Conservation (phyloP, 176 grass and related monocot species). For the Cenchrus fungigraminus region DNA sequence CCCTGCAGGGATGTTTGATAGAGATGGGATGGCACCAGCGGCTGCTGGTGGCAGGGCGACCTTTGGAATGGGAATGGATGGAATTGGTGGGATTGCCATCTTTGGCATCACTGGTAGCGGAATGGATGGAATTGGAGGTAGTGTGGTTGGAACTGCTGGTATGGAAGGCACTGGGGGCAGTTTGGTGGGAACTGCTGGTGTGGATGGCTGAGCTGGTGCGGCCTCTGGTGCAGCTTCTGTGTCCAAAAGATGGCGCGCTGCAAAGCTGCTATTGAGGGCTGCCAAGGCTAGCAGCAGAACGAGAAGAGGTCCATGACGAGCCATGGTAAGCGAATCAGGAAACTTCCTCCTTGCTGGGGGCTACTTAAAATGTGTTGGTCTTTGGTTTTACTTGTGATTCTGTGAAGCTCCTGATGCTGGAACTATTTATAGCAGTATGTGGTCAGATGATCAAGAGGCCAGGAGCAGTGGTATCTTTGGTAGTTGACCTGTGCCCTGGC, state of each 20-base stretch:
- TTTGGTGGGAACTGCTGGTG: conserved; percentile 50
- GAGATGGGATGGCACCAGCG: conserved; percentile 46
- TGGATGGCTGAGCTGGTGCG: conserved; percentile 45
- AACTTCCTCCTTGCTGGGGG: background rate
- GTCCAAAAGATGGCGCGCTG: conserved; percentile 66
- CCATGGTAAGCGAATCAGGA: conserved; percentile 46
- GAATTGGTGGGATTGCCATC: conserved; percentile 43
- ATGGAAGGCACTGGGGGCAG: conserved; percentile 53
- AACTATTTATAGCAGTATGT: conserved; percentile 48
- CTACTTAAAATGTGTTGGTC: conserved; percentile 24
- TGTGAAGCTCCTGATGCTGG: conserved; percentile 10
- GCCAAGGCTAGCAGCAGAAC: conserved; percentile 53
- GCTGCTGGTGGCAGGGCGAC: conserved; percentile 43
- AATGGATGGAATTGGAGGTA: conserved; percentile 64
- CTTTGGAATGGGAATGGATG: conserved; percentile 59
- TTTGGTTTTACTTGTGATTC: background rate
- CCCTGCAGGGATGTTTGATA: conserved; percentile 52
- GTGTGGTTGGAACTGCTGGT: conserved; percentile 56
- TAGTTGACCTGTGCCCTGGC: conserved; percentile 35
- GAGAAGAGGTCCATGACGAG: conserved; percentile 44
- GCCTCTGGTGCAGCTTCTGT: conserved; percentile 59
- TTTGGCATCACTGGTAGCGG: conserved; percentile 47
- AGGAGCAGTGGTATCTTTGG: conserved; percentile 24
- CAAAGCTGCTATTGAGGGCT: conserved; percentile 54
- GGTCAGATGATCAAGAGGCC: background rate